A percentile compares a stretch with the other conserved stretches of the same genome.
Conservation (phyloP, 2,329 filamentous ascomycete genomes). For the Penicillium thymicola region DNA sequence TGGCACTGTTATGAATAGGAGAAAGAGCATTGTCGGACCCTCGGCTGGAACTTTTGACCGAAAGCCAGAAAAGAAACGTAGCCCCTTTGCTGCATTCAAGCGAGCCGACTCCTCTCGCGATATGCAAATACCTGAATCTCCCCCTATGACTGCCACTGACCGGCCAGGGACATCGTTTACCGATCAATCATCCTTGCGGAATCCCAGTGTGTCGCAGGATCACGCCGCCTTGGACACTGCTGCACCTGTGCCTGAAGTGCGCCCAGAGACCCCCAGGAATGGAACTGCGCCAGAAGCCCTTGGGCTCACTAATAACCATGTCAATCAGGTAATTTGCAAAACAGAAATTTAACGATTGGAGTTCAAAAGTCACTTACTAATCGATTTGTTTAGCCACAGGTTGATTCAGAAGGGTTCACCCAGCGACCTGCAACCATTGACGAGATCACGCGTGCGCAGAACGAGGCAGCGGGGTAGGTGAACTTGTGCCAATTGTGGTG, state of each 20-base stretch:
- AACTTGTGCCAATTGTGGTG: neutral
- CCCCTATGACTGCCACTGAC: conserved; percentile 27
- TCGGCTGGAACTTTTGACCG: conserved; percentile 27
- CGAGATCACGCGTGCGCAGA: conserved; percentile 45
- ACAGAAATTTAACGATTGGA: neutral
- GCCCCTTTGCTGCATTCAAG: conserved; percentile 44
- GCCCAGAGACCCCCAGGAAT: conserved; percentile 27
- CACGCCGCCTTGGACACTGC: conserved; percentile 18
- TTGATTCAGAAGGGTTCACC: conserved; percentile 43
- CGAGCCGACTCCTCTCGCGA: conserved; percentile 40
- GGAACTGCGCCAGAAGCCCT: conserved; percentile 22
- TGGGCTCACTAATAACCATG: conserved; percentile 22
- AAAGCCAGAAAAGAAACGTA: conserved; percentile 42
- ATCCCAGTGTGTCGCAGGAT: conserved; percentile 28
- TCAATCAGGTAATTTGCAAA: conserved; percentile 21
- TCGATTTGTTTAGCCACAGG: conserved; percentile 19
- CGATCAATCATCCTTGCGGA: conserved; percentile 26
- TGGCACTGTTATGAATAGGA: conserved; percentile 48
- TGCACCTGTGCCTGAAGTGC: conserved; percentile 20
- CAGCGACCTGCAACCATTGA: conserved; percentile 42
- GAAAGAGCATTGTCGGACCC: conserved; percentile 43
- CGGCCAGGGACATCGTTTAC: conserved; percentile 33
- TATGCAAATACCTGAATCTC: conserved; percentile 37
- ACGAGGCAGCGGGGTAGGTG: conserved; percentile 43
- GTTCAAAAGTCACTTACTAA: conserved; percentile 8